Conservation (phyloP, 1,139 yeast species). For the Geotrichum citri-aurantii region DNA sequence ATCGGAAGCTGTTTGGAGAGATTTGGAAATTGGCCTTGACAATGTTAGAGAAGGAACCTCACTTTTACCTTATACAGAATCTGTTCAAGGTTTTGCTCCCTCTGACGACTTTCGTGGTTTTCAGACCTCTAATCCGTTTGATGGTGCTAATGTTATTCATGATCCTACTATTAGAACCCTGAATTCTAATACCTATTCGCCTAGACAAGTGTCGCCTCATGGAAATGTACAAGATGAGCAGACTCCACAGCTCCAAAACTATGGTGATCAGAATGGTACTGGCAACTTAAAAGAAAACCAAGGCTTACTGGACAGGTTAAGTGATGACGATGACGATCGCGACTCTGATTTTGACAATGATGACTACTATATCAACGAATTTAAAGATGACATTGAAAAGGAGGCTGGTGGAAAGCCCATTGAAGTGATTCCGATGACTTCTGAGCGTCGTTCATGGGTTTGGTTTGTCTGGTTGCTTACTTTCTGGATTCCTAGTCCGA, state of each 20-base stretch:
- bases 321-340: conserved; percentile 20
- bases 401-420: conserved; percentile 19
- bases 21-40: conserved; percentile 33
- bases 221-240: neutral
- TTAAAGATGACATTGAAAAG: conserved; percentile 26
- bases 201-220: neutral
- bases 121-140: conserved; percentile 13
- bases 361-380: conserved; percentile 27
- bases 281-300: conserved; percentile 11
- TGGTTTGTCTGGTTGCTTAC: conserved; percentile 36
- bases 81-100: conserved; percentile 1
- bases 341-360: conserved; percentile 22
- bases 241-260: neutral
- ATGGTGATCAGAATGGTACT: conserved; percentile 14
- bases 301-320: conserved; percentile 13
- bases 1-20: conserved; percentile 37
- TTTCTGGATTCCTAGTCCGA: conserved; percentile 39
- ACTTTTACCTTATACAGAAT: conserved; percentile 13
- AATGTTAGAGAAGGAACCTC: conserved; percentile 21
- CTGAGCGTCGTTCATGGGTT: conserved; percentile 36
- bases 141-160: neutral
- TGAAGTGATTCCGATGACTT: conserved; percentile 31
- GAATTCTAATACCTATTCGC: neutral
- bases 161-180: neutral
- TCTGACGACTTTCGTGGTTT: neutral